Evolutionary conservation across 768 basidiomycete species (phyloP).

Genomic region (Tricholoma flavovirens): DNA sequence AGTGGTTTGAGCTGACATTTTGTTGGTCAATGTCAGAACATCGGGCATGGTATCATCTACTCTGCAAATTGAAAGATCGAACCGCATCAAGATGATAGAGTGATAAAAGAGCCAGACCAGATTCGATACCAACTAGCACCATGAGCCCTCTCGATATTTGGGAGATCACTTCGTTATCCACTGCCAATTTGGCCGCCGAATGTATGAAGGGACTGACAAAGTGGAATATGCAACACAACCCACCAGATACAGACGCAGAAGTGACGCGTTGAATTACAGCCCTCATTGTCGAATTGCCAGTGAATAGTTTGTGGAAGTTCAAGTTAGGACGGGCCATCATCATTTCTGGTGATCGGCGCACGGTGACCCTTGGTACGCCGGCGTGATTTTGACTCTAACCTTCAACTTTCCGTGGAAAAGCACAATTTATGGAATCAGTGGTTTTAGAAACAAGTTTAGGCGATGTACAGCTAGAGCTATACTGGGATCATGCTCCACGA

Average conservation of each 20-base stretch:
- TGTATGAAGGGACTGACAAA: neutral
- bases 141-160: constrained; percentile 81
- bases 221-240: constrained; percentile 8
- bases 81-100: neutral
- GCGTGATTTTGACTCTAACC: neutral
- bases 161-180: constrained; percentile 75
- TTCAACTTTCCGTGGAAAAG: neutral
- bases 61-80: constrained; percentile 18
- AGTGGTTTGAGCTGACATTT: constrained; percentile 53
- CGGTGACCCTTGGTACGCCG: too few species aligned
- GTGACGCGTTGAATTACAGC: constrained; percentile 82
- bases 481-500: constrained; percentile 84
- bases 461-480: constrained; percentile 86
- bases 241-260: constrained; percentile 81
- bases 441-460: constrained; percentile 80
- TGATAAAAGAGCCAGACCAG: constrained; percentile 43
- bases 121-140: constrained; percentile 86
- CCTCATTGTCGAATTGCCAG: constrained; percentile 50
- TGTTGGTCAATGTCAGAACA: constrained; percentile 66
- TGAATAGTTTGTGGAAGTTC: too few species aligned
- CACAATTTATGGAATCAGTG: constrained; percentile 45
- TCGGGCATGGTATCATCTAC: constrained; percentile 80
- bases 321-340: neutral
- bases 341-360: neutral
- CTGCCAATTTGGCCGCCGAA: constrained; percentile 32